Base-by-base conservation (phyloP, 1,284 basidiomycete genomes). In the Cystobasidium slooffiae region DNA sequence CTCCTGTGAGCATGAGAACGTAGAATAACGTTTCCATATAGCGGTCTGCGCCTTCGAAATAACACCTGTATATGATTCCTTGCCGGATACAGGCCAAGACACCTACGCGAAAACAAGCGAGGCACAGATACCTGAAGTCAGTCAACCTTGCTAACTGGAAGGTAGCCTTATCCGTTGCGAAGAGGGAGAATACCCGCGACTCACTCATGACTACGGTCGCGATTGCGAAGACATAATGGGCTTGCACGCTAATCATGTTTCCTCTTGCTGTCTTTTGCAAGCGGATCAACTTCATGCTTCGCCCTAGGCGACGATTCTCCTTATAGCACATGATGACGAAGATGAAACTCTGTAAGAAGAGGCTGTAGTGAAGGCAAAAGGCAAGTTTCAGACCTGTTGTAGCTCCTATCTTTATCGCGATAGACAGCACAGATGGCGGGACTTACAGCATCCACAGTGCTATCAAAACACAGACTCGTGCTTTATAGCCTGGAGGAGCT, bases 211-310 rank as follows among this genome's bases (percentile, higher is more conserved):
- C 39, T 31, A 39, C 14, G 7, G 24, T 14, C 3, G 39, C 9
- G 12, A 59, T 9, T 20, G 56, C 41, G 20, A 31, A 59, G 8
- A 31, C 56, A 44, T 14, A 39, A 1, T 31, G 56, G 7, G 56
- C 37, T 20, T 59, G 56, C 14, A 59, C 56, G 14, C 37, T 59
- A 10, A 59, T 59, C 2, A 59, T 39, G 20, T 31, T 39, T 31
- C 56, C 56, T 39, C 56, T 16, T 9, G 31, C 37, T 31, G 41
- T 39, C 37, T 44, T 39, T 24, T 59, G 56, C n/a, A 59, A 16
- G 9, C 31, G 56, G 31, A 59, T 39, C 18, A 59, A 20, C 56
- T 59, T 59, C 37, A 59, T 39, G 41, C 37, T 59, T 31, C 24
- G 16, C 24, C 56, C 56, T 31, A 20, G 22, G 9, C 56, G 56